phyloP scores from a whole-genome alignment of 176 grass and related monocot genomes.

The Ananas comosus region DNA sequence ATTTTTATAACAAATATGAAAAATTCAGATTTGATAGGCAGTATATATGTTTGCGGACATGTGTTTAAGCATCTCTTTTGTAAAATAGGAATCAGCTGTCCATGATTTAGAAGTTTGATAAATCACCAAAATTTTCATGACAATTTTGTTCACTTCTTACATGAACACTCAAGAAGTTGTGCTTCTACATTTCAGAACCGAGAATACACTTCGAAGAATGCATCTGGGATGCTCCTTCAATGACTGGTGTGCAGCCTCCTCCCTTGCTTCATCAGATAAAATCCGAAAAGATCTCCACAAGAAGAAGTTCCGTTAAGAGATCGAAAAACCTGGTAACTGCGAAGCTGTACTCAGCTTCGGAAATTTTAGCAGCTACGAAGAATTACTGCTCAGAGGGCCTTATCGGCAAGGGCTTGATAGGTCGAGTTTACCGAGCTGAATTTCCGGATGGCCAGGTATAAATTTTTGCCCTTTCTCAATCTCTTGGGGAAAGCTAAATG shows the following conservation, averaged over 20 bases:
- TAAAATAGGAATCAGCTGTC: too few species aligned
- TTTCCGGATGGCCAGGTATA: constrained; percentile 85
- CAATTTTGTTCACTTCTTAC: not conserved
- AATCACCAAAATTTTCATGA: not conserved
- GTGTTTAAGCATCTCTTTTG: too few species aligned
- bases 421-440: constrained; percentile 82
- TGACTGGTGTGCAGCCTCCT: constrained; percentile 23
- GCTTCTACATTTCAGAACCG: constrained; percentile 30
- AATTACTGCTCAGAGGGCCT: constrained; percentile 72
- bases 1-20: too few species aligned
- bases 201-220: constrained; percentile 32
- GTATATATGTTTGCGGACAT: too few species aligned
- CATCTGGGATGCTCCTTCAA: constrained; percentile 39
- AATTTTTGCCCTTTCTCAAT: not conserved
- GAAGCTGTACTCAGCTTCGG: constrained; percentile 53
- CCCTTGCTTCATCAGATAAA: constrained; percentile 24
- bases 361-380: constrained; percentile 64
- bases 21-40: too few species aligned
- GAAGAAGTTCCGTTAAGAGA: constrained; percentile 52
- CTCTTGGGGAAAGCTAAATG: not conserved
- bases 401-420: constrained; percentile 74
- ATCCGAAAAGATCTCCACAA: constrained; percentile 45
- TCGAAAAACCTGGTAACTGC: constrained; percentile 55
- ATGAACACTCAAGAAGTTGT: not conserved
- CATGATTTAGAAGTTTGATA: not conserved